Percentiles rank a stretch among this genome's conserved stretches.
Evolutionary conservation across 345 rosid genomes (phyloP).

Genomic region (Aethionema arabicum): DNA sequence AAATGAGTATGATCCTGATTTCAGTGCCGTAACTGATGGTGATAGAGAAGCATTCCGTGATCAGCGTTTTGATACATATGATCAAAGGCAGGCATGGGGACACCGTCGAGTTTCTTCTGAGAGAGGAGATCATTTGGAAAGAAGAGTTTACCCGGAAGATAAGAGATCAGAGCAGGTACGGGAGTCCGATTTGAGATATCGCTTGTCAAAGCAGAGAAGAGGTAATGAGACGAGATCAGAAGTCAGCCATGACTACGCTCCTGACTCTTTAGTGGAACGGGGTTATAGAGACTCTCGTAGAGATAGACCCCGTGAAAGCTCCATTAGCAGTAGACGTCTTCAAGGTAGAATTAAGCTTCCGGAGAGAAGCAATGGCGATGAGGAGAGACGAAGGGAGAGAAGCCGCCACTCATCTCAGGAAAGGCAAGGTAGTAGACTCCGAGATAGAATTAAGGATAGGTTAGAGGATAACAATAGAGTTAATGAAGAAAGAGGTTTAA

Average conservation of each 20-base stretch:
- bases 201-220: conserved; percentile 65
- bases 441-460: conserved; percentile 61
- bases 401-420: conserved; percentile 50
- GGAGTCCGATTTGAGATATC: conserved; percentile 68
- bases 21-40: conserved; percentile 43
- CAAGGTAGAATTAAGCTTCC: conserved; percentile 85
- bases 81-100: conserved; percentile 60
- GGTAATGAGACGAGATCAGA: conserved; percentile 66
- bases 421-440: conserved; percentile 55
- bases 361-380: conserved; percentile 45
- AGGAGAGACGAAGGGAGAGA: conserved; percentile 49
- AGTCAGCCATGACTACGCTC: conserved; percentile 51
- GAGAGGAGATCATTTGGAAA: conserved; percentile 49
- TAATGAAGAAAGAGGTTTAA: conserved; percentile 42
- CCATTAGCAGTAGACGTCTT: conserved; percentile 57
- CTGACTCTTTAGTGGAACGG: conserved; percentile 44
- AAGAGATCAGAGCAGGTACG: conserved; percentile 50
- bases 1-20: conserved; percentile 64
- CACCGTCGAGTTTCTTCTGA: conserved; percentile 56
- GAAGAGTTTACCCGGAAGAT: conserved; percentile 47
- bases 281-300: conserved; percentile 46
- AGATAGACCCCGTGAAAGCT: conserved; percentile 48
- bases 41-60: conserved; percentile 48
- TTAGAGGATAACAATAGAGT: conserved; percentile 44
- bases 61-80: conserved; percentile 52